These are phyloP conservation scores for Ceratopteris richardii DNA, from an alignment of 75 land plant genomes.

Conservation along the genomic window DNA sequence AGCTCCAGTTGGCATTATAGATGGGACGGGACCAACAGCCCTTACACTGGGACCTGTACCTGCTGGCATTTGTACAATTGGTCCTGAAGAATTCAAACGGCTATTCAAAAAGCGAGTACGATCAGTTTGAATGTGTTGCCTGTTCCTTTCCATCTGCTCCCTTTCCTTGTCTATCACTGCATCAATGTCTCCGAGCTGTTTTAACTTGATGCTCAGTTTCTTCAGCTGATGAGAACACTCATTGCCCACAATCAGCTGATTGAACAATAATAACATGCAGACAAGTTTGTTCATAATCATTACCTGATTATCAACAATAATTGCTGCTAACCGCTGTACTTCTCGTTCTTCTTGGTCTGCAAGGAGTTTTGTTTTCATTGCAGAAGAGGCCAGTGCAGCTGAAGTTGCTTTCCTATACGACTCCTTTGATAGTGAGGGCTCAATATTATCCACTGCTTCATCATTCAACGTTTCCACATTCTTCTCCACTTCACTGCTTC, in stretches of 20 bases:
- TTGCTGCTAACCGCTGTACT: conserved; percentile 31
- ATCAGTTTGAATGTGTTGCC: conserved; percentile 61
- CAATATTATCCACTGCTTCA: too few relatives aligned
- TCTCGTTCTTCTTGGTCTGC: conserved; percentile 41
- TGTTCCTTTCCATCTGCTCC: conserved; percentile 73
- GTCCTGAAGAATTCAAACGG: conserved; percentile 12
- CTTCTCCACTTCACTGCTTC: too few relatives aligned
- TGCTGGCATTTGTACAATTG: too few relatives aligned
- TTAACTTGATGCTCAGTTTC: conserved; percentile 80
- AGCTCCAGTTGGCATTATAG: not conserved
- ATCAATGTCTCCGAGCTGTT: conserved; percentile 85
- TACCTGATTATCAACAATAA: conserved; percentile 35
- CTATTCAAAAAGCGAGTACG: conserved; percentile 47
- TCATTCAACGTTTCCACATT: too few relatives aligned
- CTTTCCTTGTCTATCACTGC: conserved; percentile 73
- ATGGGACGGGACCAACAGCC: not conserved
- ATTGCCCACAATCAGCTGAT: not conserved
- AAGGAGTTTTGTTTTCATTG: conserved; percentile 34
- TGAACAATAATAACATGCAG: not conserved
- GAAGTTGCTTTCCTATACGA: conserved; percentile 21
- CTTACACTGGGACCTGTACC: not conserved
- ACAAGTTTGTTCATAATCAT: not conserved
- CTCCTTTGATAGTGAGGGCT: not conserved
- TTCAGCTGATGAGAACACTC: conserved; percentile 49
- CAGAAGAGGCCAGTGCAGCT: conserved; percentile 26